These are phyloP conservation scores for Alternaria triticina DNA, from an alignment of 2,329 filamentous ascomycete species.

Conservation along the genomic window DNA sequence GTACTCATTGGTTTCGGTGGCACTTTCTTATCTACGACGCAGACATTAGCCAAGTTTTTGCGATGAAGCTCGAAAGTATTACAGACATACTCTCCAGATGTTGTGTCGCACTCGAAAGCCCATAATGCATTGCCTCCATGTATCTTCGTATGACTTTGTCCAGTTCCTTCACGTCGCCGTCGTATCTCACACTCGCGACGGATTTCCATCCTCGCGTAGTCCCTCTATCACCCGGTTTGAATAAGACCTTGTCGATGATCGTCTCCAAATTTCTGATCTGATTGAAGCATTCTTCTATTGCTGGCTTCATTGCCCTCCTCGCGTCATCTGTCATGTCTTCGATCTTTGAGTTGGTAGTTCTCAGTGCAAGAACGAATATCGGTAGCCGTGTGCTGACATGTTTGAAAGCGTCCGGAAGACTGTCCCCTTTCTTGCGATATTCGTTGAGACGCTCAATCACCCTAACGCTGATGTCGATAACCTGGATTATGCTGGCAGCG, in stretches of 20 bases:
- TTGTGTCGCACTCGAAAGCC: constrained; percentile 29
- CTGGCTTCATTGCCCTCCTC: constrained; percentile 10
- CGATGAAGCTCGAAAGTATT: neutral
- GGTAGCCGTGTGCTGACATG: constrained; percentile 2
- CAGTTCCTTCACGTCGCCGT: constrained; percentile 9
- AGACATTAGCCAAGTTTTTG: neutral
- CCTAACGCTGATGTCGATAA: constrained; percentile 15
- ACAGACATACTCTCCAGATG: neutral
- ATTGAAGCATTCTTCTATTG: constrained; percentile 12
- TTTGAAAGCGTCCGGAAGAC: constrained; percentile 12
- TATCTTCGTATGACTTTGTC: constrained; percentile 3
- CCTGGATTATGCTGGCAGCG: constrained; percentile 22
- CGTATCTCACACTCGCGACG: constrained; percentile 14
- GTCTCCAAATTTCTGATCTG: constrained; percentile 18
- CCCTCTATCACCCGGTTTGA: constrained; percentile 6
- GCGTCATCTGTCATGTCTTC: constrained; percentile 7
- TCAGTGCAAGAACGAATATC: neutral
- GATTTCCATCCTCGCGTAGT: constrained; percentile 14
- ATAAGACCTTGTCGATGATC: constrained; percentile 15
- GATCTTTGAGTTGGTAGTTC: neutral
- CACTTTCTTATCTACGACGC: constrained; percentile 8
- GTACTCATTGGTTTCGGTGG: neutral
- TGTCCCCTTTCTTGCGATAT: constrained; percentile 6
- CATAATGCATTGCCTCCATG: neutral
- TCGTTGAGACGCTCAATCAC: constrained; percentile 19